Conservation (phyloP, 2,329 filamentous ascomycete species). For the Karstenula rhodostoma region DNA sequence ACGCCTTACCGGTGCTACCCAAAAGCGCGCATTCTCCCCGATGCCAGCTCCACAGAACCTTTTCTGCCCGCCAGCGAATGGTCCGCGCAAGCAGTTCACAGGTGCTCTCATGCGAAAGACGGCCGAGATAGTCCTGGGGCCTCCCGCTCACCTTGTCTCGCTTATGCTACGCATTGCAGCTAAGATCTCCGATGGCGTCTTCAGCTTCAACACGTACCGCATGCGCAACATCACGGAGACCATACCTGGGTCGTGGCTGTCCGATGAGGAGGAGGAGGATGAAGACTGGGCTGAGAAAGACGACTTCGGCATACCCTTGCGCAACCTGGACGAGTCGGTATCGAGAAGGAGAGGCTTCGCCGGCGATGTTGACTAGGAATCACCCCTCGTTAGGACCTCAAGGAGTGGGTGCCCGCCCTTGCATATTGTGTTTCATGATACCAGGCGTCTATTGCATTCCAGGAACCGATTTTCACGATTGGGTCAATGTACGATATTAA, state of each 20-base stretch:
- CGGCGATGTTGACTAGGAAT: not conserved
- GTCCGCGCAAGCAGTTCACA: conserved; percentile 46
- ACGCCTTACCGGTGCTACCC: conserved; percentile 61
- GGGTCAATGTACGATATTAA: not conserved
- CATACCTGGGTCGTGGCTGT: conserved; percentile 65
- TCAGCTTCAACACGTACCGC: conserved; percentile 45
- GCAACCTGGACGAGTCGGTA: not conserved
- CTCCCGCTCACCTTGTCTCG: conserved; percentile 79
- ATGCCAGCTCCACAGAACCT: conserved; percentile 74
- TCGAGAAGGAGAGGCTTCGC: not conserved
- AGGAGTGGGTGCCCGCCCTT: not conserved
- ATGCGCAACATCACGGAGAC: conserved; percentile 37
- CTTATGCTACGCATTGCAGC: conserved; percentile 85
- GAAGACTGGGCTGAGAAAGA: conserved; percentile 60
- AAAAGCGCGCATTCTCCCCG: conserved; percentile 69
- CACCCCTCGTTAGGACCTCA: not conserved
- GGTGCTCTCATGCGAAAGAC: conserved; percentile 78
- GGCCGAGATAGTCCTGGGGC: conserved; percentile 76
- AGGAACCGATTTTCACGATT: not conserved
- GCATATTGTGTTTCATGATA: conserved; percentile 10
- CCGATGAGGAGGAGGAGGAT: conserved; percentile 60
- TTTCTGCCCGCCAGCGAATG: conserved; percentile 60
- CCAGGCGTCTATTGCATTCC: conserved; percentile 9
- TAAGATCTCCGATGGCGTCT: conserved; percentile 66
- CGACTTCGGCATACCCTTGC: conserved; percentile 63